Evolutionary conservation across 2,329 filamentous ascomycete genomes (phyloP).

Genomic region (Colletotrichum sidae): DNA sequence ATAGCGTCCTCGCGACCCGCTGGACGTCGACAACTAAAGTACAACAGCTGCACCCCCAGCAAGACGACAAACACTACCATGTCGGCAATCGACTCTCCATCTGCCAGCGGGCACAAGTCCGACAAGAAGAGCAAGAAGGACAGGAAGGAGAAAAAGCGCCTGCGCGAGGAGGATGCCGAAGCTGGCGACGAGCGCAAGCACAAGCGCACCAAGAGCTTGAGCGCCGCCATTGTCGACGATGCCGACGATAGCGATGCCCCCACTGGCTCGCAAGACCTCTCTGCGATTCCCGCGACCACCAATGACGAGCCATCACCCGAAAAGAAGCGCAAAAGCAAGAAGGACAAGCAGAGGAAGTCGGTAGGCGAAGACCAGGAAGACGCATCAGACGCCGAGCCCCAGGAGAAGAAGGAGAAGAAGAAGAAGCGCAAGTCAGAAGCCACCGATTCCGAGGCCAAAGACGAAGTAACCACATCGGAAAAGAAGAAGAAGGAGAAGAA

Average conservation of each 20-base stretch:
- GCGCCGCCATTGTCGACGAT: constrained; percentile 38
- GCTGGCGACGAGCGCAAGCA: constrained; percentile 58
- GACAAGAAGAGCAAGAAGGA: constrained; percentile 56
- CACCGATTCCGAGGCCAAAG: neutral
- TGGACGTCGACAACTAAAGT: constrained; percentile 18
- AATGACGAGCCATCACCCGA: constrained; percentile 30
- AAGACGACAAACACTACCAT: constrained; percentile 40
- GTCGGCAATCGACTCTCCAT: constrained; percentile 48
- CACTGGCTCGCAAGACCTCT: constrained; percentile 31
- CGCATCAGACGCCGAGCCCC: constrained; percentile 45
- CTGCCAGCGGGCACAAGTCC: constrained; percentile 45
- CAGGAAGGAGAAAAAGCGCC: constrained; percentile 56
- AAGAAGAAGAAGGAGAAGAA: constrained; percentile 41
- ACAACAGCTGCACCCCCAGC: neutral
- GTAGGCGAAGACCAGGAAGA: constrained; percentile 40
- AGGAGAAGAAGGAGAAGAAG: constrained; percentile 48
- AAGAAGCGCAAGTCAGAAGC: constrained; percentile 48
- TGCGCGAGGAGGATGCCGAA: constrained; percentile 55
- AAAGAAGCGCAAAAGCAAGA: constrained; percentile 31
- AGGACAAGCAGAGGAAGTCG: constrained; percentile 32
- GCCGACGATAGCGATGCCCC: constrained; percentile 31
- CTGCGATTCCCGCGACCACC: constrained; percentile 1
- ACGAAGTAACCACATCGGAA: constrained; percentile 15
- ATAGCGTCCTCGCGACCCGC: constrained; percentile 35
- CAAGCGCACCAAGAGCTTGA: constrained; percentile 62